phyloP scores from a whole-genome alignment of 768 basidiomycete genomes.

The Boletus reticuloceps region DNA sequence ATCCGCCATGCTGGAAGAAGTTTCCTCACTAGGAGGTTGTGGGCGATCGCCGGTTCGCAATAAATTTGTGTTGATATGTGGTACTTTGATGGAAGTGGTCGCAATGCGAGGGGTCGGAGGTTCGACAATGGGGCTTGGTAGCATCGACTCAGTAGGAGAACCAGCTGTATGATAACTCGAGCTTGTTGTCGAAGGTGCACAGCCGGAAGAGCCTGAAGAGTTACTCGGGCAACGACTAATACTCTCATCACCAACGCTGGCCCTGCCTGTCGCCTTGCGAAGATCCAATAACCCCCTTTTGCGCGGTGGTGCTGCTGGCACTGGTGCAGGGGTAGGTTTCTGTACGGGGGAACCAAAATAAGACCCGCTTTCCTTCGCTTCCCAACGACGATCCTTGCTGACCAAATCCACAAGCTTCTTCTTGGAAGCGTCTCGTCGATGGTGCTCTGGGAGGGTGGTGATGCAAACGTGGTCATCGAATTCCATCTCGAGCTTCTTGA shows the following conservation, averaged over 20 bases:
- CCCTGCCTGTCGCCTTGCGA: background rate
- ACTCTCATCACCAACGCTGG: background rate
- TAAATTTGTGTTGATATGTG: background rate
- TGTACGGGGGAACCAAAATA: conserved; percentile 12
- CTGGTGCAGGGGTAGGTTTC: background rate
- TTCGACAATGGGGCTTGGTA: conserved; percentile 7
- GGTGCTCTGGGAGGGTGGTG: conserved; percentile 24
- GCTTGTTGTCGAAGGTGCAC: background rate
- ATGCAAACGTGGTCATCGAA: conserved; percentile 40
- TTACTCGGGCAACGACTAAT: background rate
- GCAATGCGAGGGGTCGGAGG: conserved; percentile 7
- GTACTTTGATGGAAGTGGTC: background rate
- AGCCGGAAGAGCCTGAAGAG: background rate
- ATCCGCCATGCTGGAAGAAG: background rate
- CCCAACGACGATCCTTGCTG: conserved; percentile 8
- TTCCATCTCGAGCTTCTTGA: conserved; percentile 27
- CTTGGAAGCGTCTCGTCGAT: conserved; percentile 4
- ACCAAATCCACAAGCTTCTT: conserved; percentile 15
- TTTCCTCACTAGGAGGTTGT: conserved; percentile 1
- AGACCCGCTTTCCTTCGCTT: background rate
- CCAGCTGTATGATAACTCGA: conserved; percentile 7
- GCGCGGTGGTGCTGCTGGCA: too few relatives aligned
- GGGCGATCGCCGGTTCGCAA: background rate
- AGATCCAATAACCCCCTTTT: background rate
- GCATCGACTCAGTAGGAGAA: conserved; percentile 7